Conservation (phyloP, 2,329 filamentous ascomycete species). For the Lecanoromycetidae sp. region DNA sequence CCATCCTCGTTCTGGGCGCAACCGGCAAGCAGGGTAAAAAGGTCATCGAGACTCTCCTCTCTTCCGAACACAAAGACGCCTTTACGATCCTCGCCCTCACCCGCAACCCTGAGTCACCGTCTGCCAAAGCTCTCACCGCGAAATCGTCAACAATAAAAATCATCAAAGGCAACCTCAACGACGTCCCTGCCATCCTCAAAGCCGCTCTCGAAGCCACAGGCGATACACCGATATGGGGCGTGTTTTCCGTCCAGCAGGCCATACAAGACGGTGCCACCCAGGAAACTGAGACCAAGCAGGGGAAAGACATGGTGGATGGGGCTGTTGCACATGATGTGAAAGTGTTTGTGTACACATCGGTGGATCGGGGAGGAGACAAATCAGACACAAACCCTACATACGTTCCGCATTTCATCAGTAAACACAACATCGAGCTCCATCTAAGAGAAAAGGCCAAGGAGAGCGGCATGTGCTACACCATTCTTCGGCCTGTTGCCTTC, state of each 20-base stretch:
- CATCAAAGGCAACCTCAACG: conserved; percentile 18
- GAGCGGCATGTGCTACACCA: conserved; percentile 19
- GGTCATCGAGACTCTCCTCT: conserved; percentile 33
- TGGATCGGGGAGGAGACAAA: conserved; percentile 26
- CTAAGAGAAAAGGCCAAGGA: conserved; percentile 15
- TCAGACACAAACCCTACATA: conserved; percentile 19
- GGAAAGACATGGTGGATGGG: conserved; percentile 28
- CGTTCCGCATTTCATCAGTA: conserved; percentile 22
- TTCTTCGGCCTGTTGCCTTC: conserved; percentile 21
- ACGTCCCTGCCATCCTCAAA: conserved; percentile 13
- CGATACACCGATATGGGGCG: conserved; percentile 17
- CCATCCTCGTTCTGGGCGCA: conserved; percentile 35
- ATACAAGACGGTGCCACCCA: conserved; percentile 8
- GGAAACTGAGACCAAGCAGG: conserved; percentile 26
- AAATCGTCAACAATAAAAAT: conserved; percentile 17
- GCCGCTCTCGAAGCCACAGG: not conserved
- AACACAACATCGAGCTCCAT: conserved; percentile 22
- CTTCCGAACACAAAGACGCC: conserved; percentile 14
- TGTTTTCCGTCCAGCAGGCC: conserved; percentile 18
- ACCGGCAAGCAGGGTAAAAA: conserved; percentile 39
- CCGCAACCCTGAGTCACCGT: conserved; percentile 13
- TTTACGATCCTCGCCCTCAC: conserved; percentile 19
- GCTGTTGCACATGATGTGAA: conserved; percentile 24
- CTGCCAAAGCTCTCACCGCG: conserved; percentile 14
- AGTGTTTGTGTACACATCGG: conserved; percentile 29